These are phyloP conservation scores for Amaranthus cruentus DNA, from an alignment of 148 eudicot genomes.

Conservation along the genomic window DNA sequence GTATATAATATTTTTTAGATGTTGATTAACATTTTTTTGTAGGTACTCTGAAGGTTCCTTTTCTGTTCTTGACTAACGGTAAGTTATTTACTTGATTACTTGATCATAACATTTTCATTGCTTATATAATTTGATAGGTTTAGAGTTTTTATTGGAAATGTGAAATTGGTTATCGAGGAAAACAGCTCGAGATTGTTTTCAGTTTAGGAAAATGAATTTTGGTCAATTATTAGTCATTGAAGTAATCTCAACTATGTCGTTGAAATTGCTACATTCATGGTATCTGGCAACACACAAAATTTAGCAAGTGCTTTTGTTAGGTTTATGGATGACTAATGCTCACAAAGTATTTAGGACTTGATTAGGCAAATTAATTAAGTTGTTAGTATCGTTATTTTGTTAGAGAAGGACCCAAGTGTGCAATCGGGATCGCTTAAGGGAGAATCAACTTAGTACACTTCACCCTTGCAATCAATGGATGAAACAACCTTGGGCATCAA, in stretches of 20 bases:
- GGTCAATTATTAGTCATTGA: not conserved
- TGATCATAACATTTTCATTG: not conserved
- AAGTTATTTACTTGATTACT: not conserved
- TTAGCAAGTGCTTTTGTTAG: too few relatives aligned
- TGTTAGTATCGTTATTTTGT: too few relatives aligned
- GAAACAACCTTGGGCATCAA: too few relatives aligned
- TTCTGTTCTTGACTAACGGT: slow-evolving; percentile 55
- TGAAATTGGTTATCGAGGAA: not conserved
- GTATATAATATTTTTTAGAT: not conserved
- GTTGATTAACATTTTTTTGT: not conserved
- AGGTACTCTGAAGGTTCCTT: slow-evolving; percentile 52
- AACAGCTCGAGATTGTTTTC: not conserved
- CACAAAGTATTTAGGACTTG: too few relatives aligned
- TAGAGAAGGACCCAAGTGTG: too few relatives aligned
- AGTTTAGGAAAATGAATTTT: not conserved
- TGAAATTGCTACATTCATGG: not conserved
- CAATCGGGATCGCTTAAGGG: too few relatives aligned
- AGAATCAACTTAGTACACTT: too few relatives aligned
- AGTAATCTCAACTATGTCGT: too few relatives aligned
- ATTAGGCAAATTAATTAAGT: too few relatives aligned
- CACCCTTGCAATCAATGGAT: too few relatives aligned
- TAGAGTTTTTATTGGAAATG: not conserved
- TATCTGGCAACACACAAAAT: too few relatives aligned
- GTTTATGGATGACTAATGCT: too few relatives aligned
- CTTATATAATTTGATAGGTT: not conserved